Percentiles rank a stretch among this genome's conserved stretches.
Conservation (phyloP, 2,329 filamentous ascomycete species). For the Tolypocladium cylindrosporum region DNA sequence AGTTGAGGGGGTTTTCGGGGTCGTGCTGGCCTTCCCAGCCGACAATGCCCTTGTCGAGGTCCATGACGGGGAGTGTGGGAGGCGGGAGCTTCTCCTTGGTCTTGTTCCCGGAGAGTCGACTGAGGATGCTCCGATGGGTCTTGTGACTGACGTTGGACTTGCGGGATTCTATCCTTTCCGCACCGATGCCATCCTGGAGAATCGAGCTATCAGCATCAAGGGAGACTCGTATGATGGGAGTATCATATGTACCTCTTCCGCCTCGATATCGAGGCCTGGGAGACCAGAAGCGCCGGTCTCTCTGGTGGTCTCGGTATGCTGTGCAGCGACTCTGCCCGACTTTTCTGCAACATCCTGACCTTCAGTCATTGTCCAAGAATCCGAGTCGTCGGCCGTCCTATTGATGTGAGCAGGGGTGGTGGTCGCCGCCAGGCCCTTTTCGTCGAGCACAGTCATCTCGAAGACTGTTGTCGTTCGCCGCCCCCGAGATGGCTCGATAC, state of each 20-base stretch:
- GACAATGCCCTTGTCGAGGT: slow-evolving; percentile 43
- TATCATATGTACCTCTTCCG: neutral
- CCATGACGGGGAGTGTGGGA: slow-evolving; percentile 32
- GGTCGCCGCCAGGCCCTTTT: neutral
- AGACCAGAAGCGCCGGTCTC: neutral
- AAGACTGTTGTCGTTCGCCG: neutral
- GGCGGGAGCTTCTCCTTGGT: slow-evolving; percentile 22
- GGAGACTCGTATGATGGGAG: no score
- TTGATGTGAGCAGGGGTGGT: neutral
- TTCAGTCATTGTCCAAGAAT: neutral
- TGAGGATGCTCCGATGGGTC: slow-evolving; percentile 13
- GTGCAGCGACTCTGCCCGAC: neutral
- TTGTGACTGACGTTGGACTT: slow-evolving; percentile 9
- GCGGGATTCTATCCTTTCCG: slow-evolving; percentile 10
- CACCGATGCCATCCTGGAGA: slow-evolving; percentile 5
- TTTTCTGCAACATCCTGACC: neutral
- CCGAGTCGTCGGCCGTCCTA: neutral
- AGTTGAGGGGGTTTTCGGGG: slow-evolving; percentile 49
- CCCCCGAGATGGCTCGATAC: no score
- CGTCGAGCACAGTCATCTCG: neutral
- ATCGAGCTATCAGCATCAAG: neutral
- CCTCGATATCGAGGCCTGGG: neutral
- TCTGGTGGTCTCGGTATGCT: neutral
- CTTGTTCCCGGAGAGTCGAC: slow-evolving; percentile 6
- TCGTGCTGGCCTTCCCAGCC: slow-evolving; percentile 52